These are phyloP conservation scores for Mariannaea sp. DNA, from an alignment of 2,329 filamentous ascomycete species.

Conservation along the genomic window DNA sequence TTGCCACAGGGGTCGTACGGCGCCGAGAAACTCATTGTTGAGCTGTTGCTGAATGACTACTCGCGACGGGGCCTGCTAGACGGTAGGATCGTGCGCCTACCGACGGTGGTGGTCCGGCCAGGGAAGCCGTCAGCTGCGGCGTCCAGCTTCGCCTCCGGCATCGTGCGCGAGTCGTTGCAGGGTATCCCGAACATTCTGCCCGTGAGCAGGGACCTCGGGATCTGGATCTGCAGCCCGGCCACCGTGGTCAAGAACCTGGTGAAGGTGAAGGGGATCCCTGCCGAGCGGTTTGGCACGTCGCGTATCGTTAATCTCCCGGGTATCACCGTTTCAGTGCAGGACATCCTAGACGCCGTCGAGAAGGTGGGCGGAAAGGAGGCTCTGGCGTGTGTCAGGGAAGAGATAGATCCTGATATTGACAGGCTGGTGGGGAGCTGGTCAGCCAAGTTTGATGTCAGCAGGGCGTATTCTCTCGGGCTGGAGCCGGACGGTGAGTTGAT, in stretches of 20 bases:
- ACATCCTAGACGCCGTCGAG: constrained; percentile 57
- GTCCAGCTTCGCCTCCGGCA: constrained; percentile 64
- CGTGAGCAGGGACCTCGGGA: constrained; percentile 50
- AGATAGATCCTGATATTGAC: constrained; percentile 51
- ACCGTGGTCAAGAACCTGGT: constrained; percentile 57
- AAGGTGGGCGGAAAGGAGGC: constrained; percentile 53
- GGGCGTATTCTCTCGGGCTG: constrained; percentile 59
- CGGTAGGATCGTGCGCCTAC: constrained; percentile 60
- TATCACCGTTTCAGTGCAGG: constrained; percentile 55
- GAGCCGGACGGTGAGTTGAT: constrained; percentile 48
- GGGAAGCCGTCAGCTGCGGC: constrained; percentile 65
- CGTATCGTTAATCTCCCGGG: constrained; percentile 58
- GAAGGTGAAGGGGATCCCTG: constrained; percentile 47
- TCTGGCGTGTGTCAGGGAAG: constrained; percentile 50
- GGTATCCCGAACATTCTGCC: constrained; percentile 55
- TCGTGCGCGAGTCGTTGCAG: constrained; percentile 60
- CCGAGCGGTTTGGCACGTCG: constrained; percentile 44
- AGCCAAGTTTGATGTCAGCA: constrained; percentile 53
- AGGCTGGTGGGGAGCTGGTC: constrained; percentile 60
- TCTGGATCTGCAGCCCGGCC: constrained; percentile 58
- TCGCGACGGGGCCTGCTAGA: constrained; percentile 59
- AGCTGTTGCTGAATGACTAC: constrained; percentile 45
- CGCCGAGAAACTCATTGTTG: constrained; percentile 65
- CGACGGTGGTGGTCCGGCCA: constrained; percentile 64
- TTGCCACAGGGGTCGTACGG: constrained; percentile 64